Conservation (phyloP, 257 asterid species). For the Petunia secreta region DNA sequence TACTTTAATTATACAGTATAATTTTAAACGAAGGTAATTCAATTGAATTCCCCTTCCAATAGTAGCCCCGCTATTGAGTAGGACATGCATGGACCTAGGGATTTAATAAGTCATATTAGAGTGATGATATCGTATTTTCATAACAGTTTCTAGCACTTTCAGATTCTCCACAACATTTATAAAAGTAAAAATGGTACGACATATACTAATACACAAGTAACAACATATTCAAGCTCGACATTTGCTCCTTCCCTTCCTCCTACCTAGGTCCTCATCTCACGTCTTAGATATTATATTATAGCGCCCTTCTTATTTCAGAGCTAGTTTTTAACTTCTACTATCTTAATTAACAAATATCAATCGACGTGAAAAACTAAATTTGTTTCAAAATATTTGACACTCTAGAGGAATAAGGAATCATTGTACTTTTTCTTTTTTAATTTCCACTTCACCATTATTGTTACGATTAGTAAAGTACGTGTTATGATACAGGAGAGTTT, state of each 20-base stretch:
- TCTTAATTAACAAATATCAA: too few relatives aligned
- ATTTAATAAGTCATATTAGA: background rate
- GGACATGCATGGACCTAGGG: constrained; percentile 7
- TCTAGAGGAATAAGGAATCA: background rate
- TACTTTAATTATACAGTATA: too few relatives aligned
- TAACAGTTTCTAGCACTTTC: background rate
- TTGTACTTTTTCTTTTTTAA: too few relatives aligned
- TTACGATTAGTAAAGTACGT: background rate
- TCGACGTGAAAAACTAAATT: too few relatives aligned
- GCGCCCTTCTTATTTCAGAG: too few relatives aligned
- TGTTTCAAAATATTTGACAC: background rate
- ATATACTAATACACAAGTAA: background rate
- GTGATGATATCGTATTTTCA: background rate
- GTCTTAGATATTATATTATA: background rate
- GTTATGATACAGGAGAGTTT: background rate
- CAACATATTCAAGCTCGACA: background rate
- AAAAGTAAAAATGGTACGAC: background rate
- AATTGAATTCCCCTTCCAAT: too few relatives aligned
- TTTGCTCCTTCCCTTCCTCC: background rate
- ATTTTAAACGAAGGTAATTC: too few relatives aligned
- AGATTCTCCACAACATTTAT: background rate
- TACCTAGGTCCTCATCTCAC: background rate
- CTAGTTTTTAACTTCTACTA: too few relatives aligned
- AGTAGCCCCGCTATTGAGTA: too few relatives aligned
- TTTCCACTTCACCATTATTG: background rate